Evolutionary conservation across 2,329 filamentous ascomycete species (phyloP), one percentile per base, ranked within the genome.

Genomic region (Botrytis elliptica): DNA sequence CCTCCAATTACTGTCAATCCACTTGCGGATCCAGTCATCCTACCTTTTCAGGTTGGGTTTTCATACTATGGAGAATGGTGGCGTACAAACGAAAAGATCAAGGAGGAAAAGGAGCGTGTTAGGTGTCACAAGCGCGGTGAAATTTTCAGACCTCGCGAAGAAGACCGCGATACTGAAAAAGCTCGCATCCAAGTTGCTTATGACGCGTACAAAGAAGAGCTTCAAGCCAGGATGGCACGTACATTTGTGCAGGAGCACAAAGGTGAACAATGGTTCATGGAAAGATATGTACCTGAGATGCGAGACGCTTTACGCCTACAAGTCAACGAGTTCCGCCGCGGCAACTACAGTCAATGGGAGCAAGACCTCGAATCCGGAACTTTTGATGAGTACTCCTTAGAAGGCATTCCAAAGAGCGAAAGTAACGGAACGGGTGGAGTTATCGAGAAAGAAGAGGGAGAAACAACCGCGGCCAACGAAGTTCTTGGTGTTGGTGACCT

Each of bases 231-330:
- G 81, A 95, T 97, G 92, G 95, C 96, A 0, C 91, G 94, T 77
- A 86, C 89, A 1, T 99, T 99, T 81, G 96, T 99, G 60, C 89
- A 92, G 68, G 92, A 94, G 78, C 96, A 99, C 83, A 97, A 97
- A 82, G 90, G 91, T 62, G 96, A 99, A 82, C 95, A 99, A 81
- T 99, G 96, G 96, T 99, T 99, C 84, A 93, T 92, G 78, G 96
- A 99, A 83, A 91, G 94, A 81, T 99, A 99, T 79, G 91, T 97
- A 44, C 89, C 93, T 1, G 93, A 96, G 77, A 90, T 95, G 72
- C 88, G 93, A 70, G 91, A 95, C 77, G 87, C 88, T 2, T 89
- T 98, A 79, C 91, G 92, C 73, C 85, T 86, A 74, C 92, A 93
- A 79, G 85, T 98, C 71, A 92, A 92, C 82, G 92, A 94, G 65